These are phyloP conservation scores for Pythium vanterpoolii DNA, from an alignment of 352 stramenopile species.

Conservation along the genomic window DNA sequence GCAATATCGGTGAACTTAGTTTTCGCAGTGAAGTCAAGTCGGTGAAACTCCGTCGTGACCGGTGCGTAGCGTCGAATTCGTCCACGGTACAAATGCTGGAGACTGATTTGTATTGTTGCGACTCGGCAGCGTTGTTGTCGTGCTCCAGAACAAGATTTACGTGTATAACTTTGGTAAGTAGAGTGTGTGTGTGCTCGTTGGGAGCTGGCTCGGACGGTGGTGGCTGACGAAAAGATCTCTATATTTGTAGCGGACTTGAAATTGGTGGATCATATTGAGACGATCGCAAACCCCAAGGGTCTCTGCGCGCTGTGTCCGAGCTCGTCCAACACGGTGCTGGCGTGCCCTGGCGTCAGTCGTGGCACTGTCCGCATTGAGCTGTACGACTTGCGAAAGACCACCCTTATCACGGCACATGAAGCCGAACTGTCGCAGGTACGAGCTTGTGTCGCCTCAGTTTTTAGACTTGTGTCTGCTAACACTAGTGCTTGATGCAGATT, in stretches of 20 bases:
- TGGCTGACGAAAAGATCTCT: not conserved
- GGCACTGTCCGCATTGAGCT: constrained; percentile 96
- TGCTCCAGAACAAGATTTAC: constrained; percentile 96
- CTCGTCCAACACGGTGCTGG: constrained; percentile 93
- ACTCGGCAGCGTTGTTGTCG: constrained; percentile 91
- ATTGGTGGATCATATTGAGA: constrained; percentile 98
- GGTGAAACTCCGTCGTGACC: constrained; percentile 94
- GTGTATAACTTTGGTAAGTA: constrained; percentile 96
- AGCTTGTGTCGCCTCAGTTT: not conserved
- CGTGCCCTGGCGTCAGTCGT: constrained; percentile 90
- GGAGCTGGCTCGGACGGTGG: not conserved
- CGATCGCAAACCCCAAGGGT: constrained; percentile 96
- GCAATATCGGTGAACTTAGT: constrained; percentile 96
- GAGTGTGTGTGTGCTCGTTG: not conserved
- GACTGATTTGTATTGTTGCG: not conserved
- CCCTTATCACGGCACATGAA: constrained; percentile 96
- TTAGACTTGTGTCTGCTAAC: constrained; percentile 37
- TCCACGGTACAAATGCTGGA: not conserved
- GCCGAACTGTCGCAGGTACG: constrained; percentile 84
- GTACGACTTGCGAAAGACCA: constrained; percentile 94
- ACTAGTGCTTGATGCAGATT: constrained; percentile 53
- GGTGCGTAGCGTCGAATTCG: constrained; percentile 29
- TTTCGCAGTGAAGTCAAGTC: constrained; percentile 97
- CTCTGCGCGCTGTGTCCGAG: constrained; percentile 93
- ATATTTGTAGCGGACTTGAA: constrained; percentile 89